These are phyloP conservation scores for Cubamyces sp. DNA, from an alignment of 768 basidiomycete species.

Conservation along the genomic window DNA sequence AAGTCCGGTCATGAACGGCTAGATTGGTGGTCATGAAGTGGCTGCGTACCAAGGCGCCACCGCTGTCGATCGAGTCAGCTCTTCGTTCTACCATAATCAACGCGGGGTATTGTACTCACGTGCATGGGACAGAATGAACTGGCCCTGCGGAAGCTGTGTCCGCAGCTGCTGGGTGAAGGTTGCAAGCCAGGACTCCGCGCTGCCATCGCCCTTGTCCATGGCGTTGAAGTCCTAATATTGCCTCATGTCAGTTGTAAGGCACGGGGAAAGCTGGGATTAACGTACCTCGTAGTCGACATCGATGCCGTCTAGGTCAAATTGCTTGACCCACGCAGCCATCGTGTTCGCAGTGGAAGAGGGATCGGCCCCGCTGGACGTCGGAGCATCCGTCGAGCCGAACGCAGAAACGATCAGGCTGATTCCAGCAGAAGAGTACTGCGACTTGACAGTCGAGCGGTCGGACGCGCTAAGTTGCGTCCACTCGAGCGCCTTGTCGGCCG, in stretches of 20 bases:
- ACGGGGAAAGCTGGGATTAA: not conserved
- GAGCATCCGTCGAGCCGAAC: constrained; percentile 57
- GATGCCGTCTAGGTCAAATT: constrained; percentile 65
- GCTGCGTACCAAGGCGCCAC: constrained; percentile 52
- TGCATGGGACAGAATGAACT: constrained; percentile 59
- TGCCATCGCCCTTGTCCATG: constrained; percentile 37
- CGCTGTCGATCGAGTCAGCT: constrained; percentile 30
- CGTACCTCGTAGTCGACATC: constrained; percentile 72
- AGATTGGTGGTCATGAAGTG: constrained; percentile 8
- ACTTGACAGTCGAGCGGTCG: constrained; percentile 52
- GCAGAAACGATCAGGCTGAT: constrained; percentile 66
- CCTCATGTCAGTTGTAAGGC: constrained; percentile 3
- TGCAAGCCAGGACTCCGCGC: constrained; percentile 52
- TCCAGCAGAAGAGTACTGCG: constrained; percentile 59
- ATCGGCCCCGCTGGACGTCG: constrained; percentile 62
- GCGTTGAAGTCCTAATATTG: constrained; percentile 40
- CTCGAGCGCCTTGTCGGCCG: constrained; percentile 62
- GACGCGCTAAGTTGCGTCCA: constrained; percentile 52
- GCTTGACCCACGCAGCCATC: constrained; percentile 66
- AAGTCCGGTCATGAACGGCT: constrained; percentile 2
- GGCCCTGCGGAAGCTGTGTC: constrained; percentile 47
- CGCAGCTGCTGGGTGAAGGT: constrained; percentile 56
- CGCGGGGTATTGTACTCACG: constrained; percentile 38
- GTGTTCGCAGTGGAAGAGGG: constrained; percentile 63
- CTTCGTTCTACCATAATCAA: constrained; percentile 23